Evolutionary conservation across 768 basidiomycete genomes (phyloP), one percentile per base, ranked within the genome.

Genomic region (Sutorius australiensis): DNA sequence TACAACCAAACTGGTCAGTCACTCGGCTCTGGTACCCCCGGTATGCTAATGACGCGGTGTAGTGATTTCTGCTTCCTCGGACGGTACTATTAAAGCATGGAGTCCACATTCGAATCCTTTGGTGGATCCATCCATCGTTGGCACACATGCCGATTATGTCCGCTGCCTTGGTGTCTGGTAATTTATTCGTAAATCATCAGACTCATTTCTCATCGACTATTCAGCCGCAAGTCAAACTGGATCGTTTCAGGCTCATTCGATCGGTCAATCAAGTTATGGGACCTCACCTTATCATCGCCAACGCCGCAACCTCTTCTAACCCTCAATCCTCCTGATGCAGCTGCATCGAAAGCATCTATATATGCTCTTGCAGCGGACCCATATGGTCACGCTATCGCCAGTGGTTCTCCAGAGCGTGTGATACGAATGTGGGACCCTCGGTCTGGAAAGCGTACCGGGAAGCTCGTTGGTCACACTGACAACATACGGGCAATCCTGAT

Each of bases 381-480:
- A 1, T 84, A 78, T 55, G 95, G 97, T 1, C 81, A 81, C 19
- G 77, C 85, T 5, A 80, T 99, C 32, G 95, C 87, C 13, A 89
- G 90, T 6, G 95, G 95, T 0, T 89, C 91, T 2, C 95, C 95
- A 0, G 95, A 98, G 66, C 79, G 91, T 21, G 89, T 98, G 2
- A 76, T 99, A 24, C 76, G 94, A 19, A 73, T 97, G 55, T 99
- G 94, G 94, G 97, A 99, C 65, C 92, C 95, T 4, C 79, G 97
- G 14, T 80, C 84, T 1, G 90, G 90, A 9, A 90, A 86, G 63
- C 77, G 89, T 40, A 84, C 79, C 3, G 81, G 86, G 11, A 92
- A 97, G 64, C 79, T 98, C 0, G 92, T 98, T 7, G 95, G 95
- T 0, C 95, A 99, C 67, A 95, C 95, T 0, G 97, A 99, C 69